phyloP scores from a whole-genome alignment of 495 filamentous ascomycete species.

The Penicillium subrubescens region DNA sequence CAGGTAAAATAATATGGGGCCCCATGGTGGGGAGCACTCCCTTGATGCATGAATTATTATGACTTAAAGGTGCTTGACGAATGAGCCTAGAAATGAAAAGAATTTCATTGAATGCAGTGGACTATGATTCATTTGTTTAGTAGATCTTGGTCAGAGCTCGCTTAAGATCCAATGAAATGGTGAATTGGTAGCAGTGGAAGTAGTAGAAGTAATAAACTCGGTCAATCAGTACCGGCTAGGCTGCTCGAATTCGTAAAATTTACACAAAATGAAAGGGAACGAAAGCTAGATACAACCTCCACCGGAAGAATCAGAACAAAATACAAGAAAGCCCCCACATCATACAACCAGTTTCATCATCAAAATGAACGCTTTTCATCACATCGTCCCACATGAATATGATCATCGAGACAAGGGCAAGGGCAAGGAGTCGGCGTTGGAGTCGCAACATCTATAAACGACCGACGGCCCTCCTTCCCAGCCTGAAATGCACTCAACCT shows the following conservation, averaged over 20 bases:
- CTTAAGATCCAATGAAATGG: neutral
- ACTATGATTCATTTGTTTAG: neutral
- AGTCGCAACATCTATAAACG: constrained; percentile 26
- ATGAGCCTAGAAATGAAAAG: constrained; percentile 15
- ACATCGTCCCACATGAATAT: constrained; percentile 13
- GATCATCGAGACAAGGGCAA: constrained; percentile 9
- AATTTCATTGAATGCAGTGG: neutral
- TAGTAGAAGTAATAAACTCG: too few species aligned
- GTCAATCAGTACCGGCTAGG: neutral
- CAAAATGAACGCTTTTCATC: neutral
- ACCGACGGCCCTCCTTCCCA: constrained; percentile 28
- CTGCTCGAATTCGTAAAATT: neutral
- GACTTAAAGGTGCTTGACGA: constrained; percentile 18
- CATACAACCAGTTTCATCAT: neutral
- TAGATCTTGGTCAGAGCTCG: neutral
- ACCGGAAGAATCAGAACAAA: neutral
- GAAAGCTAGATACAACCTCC: neutral
- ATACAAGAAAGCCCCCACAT: neutral
- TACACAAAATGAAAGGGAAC: neutral
- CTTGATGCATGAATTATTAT: constrained; percentile 19
- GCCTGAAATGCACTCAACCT: constrained; percentile 27
- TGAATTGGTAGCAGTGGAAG: neutral
- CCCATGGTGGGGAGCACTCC: neutral
- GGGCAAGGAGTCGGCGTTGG: constrained; percentile 1
- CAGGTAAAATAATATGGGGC: neutral